Evolutionary conservation across 1,284 basidiomycete genomes (phyloP).

Genomic region (Coriolopsis trogii): DNA sequence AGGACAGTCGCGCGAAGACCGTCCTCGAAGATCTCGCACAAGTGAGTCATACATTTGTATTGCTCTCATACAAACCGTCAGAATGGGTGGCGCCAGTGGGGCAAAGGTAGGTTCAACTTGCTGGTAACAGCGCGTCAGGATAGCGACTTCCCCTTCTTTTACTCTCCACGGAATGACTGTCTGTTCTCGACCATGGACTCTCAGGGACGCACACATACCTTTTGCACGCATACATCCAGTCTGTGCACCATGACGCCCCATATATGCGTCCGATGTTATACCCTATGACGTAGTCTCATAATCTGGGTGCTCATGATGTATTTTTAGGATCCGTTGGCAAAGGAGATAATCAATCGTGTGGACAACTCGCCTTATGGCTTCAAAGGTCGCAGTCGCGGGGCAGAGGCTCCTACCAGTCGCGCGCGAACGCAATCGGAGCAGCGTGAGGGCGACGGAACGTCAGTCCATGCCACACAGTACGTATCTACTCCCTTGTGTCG

Average conservation of each 20-base stretch:
- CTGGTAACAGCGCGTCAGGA: background rate
- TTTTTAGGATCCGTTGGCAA: constrained; percentile 66
- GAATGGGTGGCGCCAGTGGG: background rate
- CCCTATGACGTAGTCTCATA: constrained; percentile 1
- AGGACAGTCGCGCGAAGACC: constrained; percentile 63
- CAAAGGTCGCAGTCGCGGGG: constrained; percentile 55
- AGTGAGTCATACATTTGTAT: constrained; percentile 30
- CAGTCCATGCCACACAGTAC: constrained; percentile 61
- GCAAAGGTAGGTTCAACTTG: background rate
- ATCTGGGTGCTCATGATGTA: constrained; percentile 6
- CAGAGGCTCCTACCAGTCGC: constrained; percentile 28
- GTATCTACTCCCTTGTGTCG: constrained; percentile 26
- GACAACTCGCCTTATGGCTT: constrained; percentile 77
- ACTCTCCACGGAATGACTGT: background rate
- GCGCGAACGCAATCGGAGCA: constrained; percentile 28
- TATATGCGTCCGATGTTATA: background rate
- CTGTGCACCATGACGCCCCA: background rate
- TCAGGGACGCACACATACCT: no score
- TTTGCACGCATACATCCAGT: background rate
- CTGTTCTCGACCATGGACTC: no score
- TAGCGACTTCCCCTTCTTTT: no score
- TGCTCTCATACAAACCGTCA: background rate
- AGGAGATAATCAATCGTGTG: constrained; percentile 75
- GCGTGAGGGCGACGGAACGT: constrained; percentile 37
- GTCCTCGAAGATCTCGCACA: constrained; percentile 61